Conservation (phyloP, 768 basidiomycete species). For the Crepidotus variabilis region DNA sequence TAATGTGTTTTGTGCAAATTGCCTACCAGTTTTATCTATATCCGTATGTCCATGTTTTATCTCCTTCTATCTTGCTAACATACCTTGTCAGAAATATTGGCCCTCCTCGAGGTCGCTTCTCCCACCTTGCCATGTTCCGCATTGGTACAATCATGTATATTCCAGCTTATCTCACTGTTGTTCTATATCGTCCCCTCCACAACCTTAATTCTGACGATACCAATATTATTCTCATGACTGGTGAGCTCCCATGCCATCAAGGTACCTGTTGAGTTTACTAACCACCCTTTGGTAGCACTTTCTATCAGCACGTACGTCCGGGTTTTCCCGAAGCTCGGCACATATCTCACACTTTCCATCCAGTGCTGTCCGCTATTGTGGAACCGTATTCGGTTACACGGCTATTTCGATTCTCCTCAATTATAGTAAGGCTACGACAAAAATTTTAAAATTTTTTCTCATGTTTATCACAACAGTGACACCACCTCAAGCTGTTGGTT, state of each 20-base stretch:
- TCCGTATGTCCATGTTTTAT: slow-evolving; percentile 54
- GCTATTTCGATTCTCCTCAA: slow-evolving; percentile 85
- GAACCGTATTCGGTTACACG: slow-evolving; percentile 87
- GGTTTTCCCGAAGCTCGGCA: neutral
- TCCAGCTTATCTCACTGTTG: slow-evolving; percentile 82
- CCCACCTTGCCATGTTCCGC: slow-evolving; percentile 87
- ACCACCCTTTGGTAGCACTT: slow-evolving; percentile 43
- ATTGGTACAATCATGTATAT: slow-evolving; percentile 84
- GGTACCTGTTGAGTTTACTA: slow-evolving; percentile 9
- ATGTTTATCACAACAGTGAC: slow-evolving; percentile 56
- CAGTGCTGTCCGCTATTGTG: slow-evolving; percentile 86
- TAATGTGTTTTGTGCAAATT: slow-evolving; percentile 95
- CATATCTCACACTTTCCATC: slow-evolving; percentile 1
- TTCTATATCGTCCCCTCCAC: slow-evolving; percentile 71
- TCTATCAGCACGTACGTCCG: slow-evolving; percentile 77
- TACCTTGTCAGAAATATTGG: slow-evolving; percentile 55
- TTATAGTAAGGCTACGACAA: slow-evolving; percentile 50
- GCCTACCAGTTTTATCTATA: slow-evolving; percentile 89
- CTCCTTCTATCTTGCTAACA: slow-evolving; percentile 2
- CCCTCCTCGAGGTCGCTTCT: slow-evolving; percentile 79
- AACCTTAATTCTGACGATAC: slow-evolving; percentile 60
- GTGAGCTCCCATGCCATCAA: slow-evolving; percentile 37
- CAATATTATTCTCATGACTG: slow-evolving; percentile 77
- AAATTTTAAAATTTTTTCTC: neutral
- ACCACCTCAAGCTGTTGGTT: slow-evolving; percentile 81